Percentiles rank a stretch among this genome's conserved stretches.
Evolutionary conservation across 257 asterid species (phyloP).

Genomic region (Primulina tabacum): DNA sequence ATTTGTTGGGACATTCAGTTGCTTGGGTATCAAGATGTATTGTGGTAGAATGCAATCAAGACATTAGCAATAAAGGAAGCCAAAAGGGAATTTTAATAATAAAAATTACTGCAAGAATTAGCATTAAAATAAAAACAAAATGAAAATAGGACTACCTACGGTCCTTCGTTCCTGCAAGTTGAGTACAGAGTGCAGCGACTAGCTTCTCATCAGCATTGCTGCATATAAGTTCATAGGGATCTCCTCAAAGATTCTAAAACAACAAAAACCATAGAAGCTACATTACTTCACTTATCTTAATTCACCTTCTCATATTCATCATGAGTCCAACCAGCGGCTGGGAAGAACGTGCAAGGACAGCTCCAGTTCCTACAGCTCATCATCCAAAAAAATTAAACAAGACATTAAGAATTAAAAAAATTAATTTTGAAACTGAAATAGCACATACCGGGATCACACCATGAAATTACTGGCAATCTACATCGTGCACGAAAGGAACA

Average conservation of each 20-base stretch:
- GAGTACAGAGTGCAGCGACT: conserved; percentile 84
- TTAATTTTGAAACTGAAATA: conserved; percentile 25
- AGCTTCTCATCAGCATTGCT: conserved; percentile 92
- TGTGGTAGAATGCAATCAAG: conserved; percentile 5
- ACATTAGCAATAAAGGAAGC: conserved; percentile 11
- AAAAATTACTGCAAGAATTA: conserved; percentile 5
- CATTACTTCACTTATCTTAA: conserved; percentile 15
- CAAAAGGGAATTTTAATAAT: conserved; percentile 6
- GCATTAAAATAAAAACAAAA: conserved; percentile 17
- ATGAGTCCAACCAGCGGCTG: conserved; percentile 95
- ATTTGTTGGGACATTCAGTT: conserved; percentile 7
- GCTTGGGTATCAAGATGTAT: background rate
- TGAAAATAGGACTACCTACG: conserved; percentile 53
- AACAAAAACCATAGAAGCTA: conserved; percentile 20
- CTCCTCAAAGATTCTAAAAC: background rate
- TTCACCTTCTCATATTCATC: conserved; percentile 98
- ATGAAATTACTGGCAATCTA: conserved; percentile 88
- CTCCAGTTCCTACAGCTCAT: conserved; percentile 73
- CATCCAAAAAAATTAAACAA: conserved; percentile 28
- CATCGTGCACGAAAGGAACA: conserved; percentile 81
- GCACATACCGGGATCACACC: conserved; percentile 83
- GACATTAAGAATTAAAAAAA: conserved; percentile 17
- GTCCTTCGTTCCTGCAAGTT: conserved; percentile 65
- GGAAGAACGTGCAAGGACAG: conserved; percentile 95
- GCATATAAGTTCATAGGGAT: conserved; percentile 29